Percentiles rank a stretch among this genome's conserved stretches.
phyloP scores from a whole-genome alignment of 2,329 filamentous ascomycete genomes.

The Aspergillus udagawae region DNA sequence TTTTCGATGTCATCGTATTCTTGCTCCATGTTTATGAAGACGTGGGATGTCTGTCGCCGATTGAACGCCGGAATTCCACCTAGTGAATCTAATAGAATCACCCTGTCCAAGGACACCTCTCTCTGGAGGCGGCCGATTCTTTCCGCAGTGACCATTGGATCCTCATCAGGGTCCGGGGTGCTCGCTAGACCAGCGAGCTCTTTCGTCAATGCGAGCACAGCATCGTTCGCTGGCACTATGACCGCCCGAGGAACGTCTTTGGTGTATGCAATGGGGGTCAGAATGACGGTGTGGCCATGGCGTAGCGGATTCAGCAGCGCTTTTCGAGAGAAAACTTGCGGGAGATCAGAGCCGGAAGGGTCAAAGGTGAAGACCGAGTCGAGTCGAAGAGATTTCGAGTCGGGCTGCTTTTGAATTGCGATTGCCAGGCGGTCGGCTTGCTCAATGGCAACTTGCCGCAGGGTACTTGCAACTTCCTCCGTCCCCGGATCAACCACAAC shows the following conservation, averaged over 20 bases:
- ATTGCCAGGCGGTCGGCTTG: slow-evolving; percentile 71
- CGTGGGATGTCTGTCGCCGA: slow-evolving; percentile 60
- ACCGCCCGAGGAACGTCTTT: slow-evolving; percentile 46
- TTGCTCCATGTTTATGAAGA: slow-evolving; percentile 91
- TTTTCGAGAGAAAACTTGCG: slow-evolving; percentile 40
- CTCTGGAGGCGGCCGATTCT: slow-evolving; percentile 43
- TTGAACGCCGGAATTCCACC: slow-evolving; percentile 74
- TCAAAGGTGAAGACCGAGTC: slow-evolving; percentile 51
- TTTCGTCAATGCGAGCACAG: slow-evolving; percentile 70
- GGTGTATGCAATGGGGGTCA: slow-evolving; percentile 62
- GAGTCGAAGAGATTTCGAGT: slow-evolving; percentile 65
- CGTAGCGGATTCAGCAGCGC: slow-evolving; percentile 63
- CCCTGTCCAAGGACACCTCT: slow-evolving; percentile 67
- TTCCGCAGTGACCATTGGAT: slow-evolving; percentile 37
- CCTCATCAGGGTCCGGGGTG: slow-evolving; percentile 39
- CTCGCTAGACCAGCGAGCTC: slow-evolving; percentile 68
- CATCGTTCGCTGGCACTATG: slow-evolving; percentile 55
- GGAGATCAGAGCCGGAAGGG: slow-evolving; percentile 30
- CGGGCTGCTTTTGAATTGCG: slow-evolving; percentile 67
- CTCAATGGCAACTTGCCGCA: slow-evolving; percentile 49
- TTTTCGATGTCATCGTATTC: slow-evolving; percentile 69
- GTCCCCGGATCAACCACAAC: slow-evolving; percentile 72
- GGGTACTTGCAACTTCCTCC: slow-evolving; percentile 33
- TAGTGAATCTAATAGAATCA: slow-evolving; percentile 83
- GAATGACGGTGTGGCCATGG: slow-evolving; percentile 66